These are phyloP conservation scores for Histomonas meleagridis DNA, from an alignment of 208 protist genomes.

Conservation along the genomic window DNA sequence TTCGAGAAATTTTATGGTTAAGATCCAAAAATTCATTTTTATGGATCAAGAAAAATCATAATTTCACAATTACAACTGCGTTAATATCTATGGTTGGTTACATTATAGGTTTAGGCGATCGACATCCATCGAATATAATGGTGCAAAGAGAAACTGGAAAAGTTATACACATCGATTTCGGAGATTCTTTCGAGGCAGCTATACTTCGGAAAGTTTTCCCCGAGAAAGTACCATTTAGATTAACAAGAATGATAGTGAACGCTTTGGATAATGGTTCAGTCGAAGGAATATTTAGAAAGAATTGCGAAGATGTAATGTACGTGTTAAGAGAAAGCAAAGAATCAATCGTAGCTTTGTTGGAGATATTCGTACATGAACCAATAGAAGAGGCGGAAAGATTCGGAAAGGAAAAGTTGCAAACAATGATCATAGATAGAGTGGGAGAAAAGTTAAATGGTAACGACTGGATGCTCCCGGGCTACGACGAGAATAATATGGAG, in stretches of 20 bases:
- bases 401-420: neutral
- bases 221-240: slow-evolving; percentile 26
- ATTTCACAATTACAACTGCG: neutral
- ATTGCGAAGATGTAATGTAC: slow-evolving; percentile 42
- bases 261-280: neutral
- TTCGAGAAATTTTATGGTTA: neutral
- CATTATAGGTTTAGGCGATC: neutral
- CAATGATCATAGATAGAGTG: neutral
- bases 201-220: slow-evolving; percentile 31
- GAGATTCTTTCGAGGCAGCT: slow-evolving; percentile 45
- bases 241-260: slow-evolving; percentile 10
- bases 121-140: slow-evolving; percentile 35
- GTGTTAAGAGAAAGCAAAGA: slow-evolving; percentile 43
- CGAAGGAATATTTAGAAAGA: slow-evolving; percentile 28
- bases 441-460: neutral
- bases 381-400: neutral
- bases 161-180: slow-evolving; percentile 33
- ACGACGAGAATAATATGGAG: too few species aligned
- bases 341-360: slow-evolving; percentile 43
- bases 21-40: neutral
- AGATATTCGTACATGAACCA: slow-evolving; percentile 48
- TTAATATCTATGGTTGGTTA: slow-evolving; percentile 33
- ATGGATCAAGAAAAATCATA: neutral
- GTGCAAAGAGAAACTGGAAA: neutral
- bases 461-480: neutral